Conservation (phyloP, 768 basidiomycete genomes). For the Fibroporia radiculosa region DNA sequence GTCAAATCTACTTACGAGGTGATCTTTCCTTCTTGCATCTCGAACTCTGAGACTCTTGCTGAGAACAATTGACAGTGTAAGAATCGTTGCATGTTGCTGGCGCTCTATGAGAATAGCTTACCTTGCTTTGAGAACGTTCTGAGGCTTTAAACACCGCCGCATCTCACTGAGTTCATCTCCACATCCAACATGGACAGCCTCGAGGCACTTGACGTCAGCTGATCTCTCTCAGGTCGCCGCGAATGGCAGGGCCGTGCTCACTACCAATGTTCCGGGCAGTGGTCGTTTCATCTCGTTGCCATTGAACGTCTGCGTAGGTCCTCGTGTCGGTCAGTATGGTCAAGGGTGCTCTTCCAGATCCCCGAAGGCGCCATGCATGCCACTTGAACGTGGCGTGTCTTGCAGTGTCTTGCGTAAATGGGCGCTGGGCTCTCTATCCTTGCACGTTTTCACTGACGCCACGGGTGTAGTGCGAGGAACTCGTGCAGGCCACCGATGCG, state of each 20-base stretch:
- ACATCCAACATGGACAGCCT: background rate
- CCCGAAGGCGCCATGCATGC: background rate
- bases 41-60: background rate
- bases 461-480: background rate
- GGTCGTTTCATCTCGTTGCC: background rate
- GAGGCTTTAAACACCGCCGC: background rate
- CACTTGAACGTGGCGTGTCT: background rate
- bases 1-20: too few relatives aligned
- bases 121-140: background rate
- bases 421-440: background rate
- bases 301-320: background rate
- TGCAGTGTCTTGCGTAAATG: background rate
- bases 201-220: constrained; percentile 2
- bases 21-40: background rate
- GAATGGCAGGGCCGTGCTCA: background rate
- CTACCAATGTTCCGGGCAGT: background rate
- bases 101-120: background rate
- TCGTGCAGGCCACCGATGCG: background rate
- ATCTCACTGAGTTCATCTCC: background rate
- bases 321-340: too few relatives aligned
- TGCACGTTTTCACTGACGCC: background rate
- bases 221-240: background rate
- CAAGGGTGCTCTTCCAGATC: background rate
- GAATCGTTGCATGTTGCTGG: background rate
- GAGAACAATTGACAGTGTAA: background rate